These are phyloP conservation scores for Biscutella auriculata DNA, from an alignment of 441 rosid genomes.

Conservation along the genomic window DNA sequence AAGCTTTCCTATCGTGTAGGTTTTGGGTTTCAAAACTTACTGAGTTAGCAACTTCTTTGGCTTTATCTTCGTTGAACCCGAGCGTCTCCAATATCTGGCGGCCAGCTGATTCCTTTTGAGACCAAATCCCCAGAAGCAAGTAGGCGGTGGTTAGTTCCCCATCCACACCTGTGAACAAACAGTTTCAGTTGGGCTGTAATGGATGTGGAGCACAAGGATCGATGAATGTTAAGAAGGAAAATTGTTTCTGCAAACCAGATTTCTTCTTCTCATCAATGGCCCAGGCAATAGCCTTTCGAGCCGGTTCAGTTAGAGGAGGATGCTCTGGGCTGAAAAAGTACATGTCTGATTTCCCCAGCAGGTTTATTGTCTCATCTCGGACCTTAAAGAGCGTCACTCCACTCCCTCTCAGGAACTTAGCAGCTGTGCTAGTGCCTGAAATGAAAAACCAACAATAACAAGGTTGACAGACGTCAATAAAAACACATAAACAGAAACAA, in stretches of 20 bases:
- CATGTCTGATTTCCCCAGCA: slow-evolving; percentile 78
- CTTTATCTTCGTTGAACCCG: slow-evolving; percentile 73
- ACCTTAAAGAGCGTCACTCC: slow-evolving; percentile 67
- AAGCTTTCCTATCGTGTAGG: not conserved
- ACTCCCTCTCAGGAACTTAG: slow-evolving; percentile 67
- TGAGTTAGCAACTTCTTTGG: slow-evolving; percentile 47
- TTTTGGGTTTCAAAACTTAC: slow-evolving; percentile 29
- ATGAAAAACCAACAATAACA: not conserved
- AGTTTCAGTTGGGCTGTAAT: not conserved
- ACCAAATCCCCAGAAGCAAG: slow-evolving; percentile 75
- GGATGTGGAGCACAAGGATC: not conserved
- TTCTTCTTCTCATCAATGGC: slow-evolving; percentile 67
- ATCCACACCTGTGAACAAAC: slow-evolving; percentile 30
- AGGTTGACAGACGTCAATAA: not conserved
- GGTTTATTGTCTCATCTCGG: slow-evolving; percentile 48
- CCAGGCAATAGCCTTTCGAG: slow-evolving; percentile 74
- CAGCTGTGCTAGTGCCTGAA: slow-evolving; percentile 67
- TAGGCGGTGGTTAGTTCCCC: slow-evolving; percentile 70
- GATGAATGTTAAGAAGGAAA: not conserved
- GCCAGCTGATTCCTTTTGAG: slow-evolving; percentile 67
- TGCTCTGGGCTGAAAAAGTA: slow-evolving; percentile 59
- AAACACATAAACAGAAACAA: not conserved
- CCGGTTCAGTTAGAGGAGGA: slow-evolving; percentile 76
- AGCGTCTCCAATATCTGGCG: slow-evolving; percentile 43
- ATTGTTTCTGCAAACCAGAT: slow-evolving; percentile 46